These are phyloP conservation scores for Pythium aquatile DNA, from an alignment of 352 stramenopile species.

Conservation along the genomic window DNA sequence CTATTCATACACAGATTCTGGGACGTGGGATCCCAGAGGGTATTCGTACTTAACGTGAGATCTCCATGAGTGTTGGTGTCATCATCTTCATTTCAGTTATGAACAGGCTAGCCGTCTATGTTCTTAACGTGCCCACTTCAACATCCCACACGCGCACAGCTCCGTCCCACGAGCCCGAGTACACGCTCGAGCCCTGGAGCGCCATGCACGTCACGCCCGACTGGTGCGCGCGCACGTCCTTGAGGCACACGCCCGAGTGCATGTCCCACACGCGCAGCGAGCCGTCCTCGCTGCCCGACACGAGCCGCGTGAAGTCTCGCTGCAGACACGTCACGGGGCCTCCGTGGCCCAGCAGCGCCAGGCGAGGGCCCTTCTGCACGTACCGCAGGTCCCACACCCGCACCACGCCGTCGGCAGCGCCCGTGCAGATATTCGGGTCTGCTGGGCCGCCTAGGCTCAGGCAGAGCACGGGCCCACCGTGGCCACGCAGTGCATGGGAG, in stretches of 20 bases:
- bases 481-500: slow-evolving; percentile 55
- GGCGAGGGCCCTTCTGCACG: slow-evolving; percentile 59
- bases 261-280: slow-evolving; percentile 76
- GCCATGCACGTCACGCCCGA: slow-evolving; percentile 65
- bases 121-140: slow-evolving; percentile 27
- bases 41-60: not conserved
- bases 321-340: slow-evolving; percentile 65
- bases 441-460: slow-evolving; percentile 68
- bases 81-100: slow-evolving; percentile 8
- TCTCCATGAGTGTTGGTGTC: slow-evolving; percentile 17
- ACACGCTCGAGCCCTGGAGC: slow-evolving; percentile 62
- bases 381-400: slow-evolving; percentile 83
- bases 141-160: slow-evolving; percentile 69
- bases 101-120: not conserved
- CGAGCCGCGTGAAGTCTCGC: slow-evolving; percentile 77
- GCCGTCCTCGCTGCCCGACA: slow-evolving; percentile 77
- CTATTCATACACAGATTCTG: slow-evolving; percentile 8
- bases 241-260: slow-evolving; percentile 67
- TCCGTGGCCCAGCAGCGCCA: slow-evolving; percentile 50
- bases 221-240: slow-evolving; percentile 52
- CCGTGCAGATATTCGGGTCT: slow-evolving; percentile 78
- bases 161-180: slow-evolving; percentile 76
- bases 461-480: slow-evolving; percentile 68
- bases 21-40: not conserved
- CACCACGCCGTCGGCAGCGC: slow-evolving; percentile 67